phyloP scores from a whole-genome alignment of 768 basidiomycete species.

The Boletus tomentosulus region DNA sequence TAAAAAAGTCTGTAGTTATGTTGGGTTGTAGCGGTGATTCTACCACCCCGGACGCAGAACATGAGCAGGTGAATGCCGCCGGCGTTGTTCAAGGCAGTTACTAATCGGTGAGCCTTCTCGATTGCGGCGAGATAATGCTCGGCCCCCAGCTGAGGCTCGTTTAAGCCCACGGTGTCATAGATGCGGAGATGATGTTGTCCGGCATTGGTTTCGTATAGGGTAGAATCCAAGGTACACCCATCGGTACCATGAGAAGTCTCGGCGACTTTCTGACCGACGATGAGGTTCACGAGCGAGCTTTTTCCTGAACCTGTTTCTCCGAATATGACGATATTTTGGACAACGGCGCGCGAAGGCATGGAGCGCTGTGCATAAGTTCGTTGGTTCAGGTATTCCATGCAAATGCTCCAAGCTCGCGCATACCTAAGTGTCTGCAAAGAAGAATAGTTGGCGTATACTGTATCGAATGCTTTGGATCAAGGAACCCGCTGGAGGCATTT shows the following conservation, averaged over 20 bases:
- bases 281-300: slow-evolving; percentile 43
- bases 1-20: slow-evolving; percentile 37
- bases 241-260: slow-evolving; percentile 28
- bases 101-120: slow-evolving; percentile 29
- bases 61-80: slow-evolving; percentile 38
- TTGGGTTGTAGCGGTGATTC: slow-evolving; percentile 32
- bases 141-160: slow-evolving; percentile 23
- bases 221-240: slow-evolving; percentile 36
- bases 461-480: not conserved
- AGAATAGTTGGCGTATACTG: not conserved
- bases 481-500: not conserved
- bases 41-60: slow-evolving; percentile 35
- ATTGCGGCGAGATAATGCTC: slow-evolving; percentile 24
- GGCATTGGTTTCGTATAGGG: slow-evolving; percentile 19
- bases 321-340: slow-evolving; percentile 30
- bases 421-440: slow-evolving; percentile 8
- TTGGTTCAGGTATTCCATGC: slow-evolving; percentile 1
- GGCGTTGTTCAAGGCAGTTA: slow-evolving; percentile 23
- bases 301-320: slow-evolving; percentile 36
- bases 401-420: not conserved
- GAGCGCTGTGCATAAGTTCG: slow-evolving; percentile 2
- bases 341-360: slow-evolving; percentile 12
- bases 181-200: slow-evolving; percentile 17
- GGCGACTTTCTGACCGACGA: slow-evolving; percentile 30
- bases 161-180: slow-evolving; percentile 32